These are phyloP conservation scores for Polysphondylium violaceum DNA, from an alignment of 78 protist genomes.

Conservation along the genomic window DNA sequence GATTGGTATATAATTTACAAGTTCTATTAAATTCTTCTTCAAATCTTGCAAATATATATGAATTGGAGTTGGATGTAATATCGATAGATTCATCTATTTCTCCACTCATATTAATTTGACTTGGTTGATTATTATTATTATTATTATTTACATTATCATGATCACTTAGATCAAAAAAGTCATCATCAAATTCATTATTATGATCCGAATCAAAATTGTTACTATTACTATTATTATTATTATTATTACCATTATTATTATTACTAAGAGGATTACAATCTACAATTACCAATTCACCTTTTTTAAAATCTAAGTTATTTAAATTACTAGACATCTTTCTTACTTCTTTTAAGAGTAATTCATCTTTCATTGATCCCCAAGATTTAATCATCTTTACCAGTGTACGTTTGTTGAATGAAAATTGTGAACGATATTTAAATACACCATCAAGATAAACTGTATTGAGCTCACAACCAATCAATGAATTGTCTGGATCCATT, in stretches of 20 bases:
- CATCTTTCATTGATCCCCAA: slow-evolving; percentile 71
- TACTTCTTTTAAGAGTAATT: slow-evolving; percentile 41
- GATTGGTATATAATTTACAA: slow-evolving; percentile 51
- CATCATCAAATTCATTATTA: slow-evolving; percentile 7
- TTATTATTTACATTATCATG: slow-evolving; percentile 3
- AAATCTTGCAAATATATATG: slow-evolving; percentile 65
- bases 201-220: neutral
- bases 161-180: neutral
- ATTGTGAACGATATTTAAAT: slow-evolving; percentile 43
- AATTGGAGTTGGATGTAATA: neutral
- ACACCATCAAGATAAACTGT: slow-evolving; percentile 44
- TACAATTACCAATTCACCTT: slow-evolving; percentile 59
- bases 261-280: neutral
- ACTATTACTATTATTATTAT: neutral
- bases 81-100: slow-evolving; percentile 13
- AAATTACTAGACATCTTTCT: slow-evolving; percentile 28
- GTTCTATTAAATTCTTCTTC: slow-evolving; percentile 68
- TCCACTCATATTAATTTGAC: neutral
- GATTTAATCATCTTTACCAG: slow-evolving; percentile 46
- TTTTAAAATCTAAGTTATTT: slow-evolving; percentile 48
- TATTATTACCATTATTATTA: slow-evolving; percentile 3
- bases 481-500: slow-evolving; percentile 60
- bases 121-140: neutral
- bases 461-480: slow-evolving; percentile 66
- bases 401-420: slow-evolving; percentile 56